Evolutionary conservation across 768 basidiomycete genomes (phyloP), one percentile per base, ranked within the genome.

Genomic region (Termitomyces sp.): DNA sequence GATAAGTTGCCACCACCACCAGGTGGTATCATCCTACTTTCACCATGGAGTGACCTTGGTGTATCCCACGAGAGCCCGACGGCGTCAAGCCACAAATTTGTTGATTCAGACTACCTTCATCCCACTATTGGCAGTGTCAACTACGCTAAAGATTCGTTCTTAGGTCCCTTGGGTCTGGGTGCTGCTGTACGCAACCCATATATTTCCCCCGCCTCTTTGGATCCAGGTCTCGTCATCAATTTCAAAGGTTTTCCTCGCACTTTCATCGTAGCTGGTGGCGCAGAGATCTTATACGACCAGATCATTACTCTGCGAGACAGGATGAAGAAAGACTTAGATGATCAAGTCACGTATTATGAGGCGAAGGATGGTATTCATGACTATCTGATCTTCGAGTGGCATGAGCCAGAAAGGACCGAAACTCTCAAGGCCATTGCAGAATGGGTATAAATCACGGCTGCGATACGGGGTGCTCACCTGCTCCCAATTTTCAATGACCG

Each of bases 161-260:
- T 77, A 10, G 81, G 82, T 2, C 77, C 81, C 0, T 77, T 82
- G 53, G 82, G 79, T 14, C 58, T 73, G 1, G 78, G 72, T 3
- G 76, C 74, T n/a, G 78, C 77, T 16, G 71, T 73, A 17, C 67
- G 68, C 12, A 84, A 80, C 60, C 71, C 73, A 25, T 87, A 85
- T 59, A 74, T 89, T 34, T 88, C 86, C 0, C 85, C 86, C 4
- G 80, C 79, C 9, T 83, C 81, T 16, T 61, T 74, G 27, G 64
- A 77, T 43, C 72, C 75, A 1, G 61, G 64, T 5, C 60, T 71
- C 31, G 49, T 63, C 4, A 70, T 78, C 14, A 63, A 70, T 50
- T 89, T 87, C 69, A 74, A 68, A 37, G 79, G 77, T 10, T 88
- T 83, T 69, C 86, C 87, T 3, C 71, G 77, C 25, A 86, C 85